A percentile compares a stretch with the other conserved stretches of the same genome.
phyloP scores from a whole-genome alignment of 805 yeast genomes.

The Wickerhamomyces subpelliculosus region DNA sequence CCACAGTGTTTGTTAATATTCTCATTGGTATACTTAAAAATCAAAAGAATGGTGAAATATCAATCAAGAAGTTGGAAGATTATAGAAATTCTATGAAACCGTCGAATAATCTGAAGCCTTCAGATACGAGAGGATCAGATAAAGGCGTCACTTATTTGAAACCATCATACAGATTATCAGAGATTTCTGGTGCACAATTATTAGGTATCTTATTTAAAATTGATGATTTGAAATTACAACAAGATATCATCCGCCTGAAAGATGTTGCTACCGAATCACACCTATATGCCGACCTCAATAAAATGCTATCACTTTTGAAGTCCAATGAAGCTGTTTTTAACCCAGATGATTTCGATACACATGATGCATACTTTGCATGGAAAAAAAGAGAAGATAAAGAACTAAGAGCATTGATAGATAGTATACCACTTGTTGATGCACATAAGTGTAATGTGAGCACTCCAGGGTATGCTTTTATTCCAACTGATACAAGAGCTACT shows the following conservation, averaged over 20 bases:
- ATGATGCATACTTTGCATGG: constrained; percentile 34
- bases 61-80: constrained; percentile 36
- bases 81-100: constrained; percentile 27
- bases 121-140: neutral
- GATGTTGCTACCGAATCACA: constrained; percentile 29
- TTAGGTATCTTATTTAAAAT: constrained; percentile 43
- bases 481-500: constrained; percentile 34
- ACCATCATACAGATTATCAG: constrained; percentile 48
- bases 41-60: constrained; percentile 25
- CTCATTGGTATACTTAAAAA: constrained; percentile 9
- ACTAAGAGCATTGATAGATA: constrained; percentile 22
- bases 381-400: constrained; percentile 29
- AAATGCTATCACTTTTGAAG: constrained; percentile 5
- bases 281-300: constrained; percentile 25
- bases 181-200: constrained; percentile 46
- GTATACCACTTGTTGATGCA: constrained; percentile 3
- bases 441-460: neutral
- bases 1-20: constrained; percentile 11
- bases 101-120: constrained; percentile 2
- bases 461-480: constrained; percentile 23
- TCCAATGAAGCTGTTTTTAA: constrained; percentile 24
- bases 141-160: constrained; percentile 21
- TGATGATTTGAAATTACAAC: constrained; percentile 43
- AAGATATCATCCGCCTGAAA: constrained; percentile 40
- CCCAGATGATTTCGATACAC: constrained; percentile 29